Base-by-base conservation (phyloP, 805 yeast genomes). In the Wickerhamiella dianesei region DNA sequence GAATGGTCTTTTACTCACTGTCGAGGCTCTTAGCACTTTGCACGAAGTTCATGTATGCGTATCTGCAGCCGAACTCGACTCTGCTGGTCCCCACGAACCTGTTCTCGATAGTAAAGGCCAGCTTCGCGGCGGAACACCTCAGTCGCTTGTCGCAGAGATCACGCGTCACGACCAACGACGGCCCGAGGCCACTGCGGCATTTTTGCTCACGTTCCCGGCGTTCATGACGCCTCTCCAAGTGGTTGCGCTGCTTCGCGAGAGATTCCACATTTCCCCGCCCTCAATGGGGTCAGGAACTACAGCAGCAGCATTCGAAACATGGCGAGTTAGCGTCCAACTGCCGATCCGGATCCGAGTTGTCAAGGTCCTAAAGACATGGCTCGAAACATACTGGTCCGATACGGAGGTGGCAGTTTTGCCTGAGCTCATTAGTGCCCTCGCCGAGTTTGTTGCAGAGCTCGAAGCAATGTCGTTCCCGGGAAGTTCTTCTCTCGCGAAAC, bases 121-220 rank as follows among this genome's bases (percentile, higher is more conserved):
- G 45, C 72, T 87, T 35, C 82, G 80, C 60, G 96, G 96, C 44
- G 96, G 95, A 3, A 75, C 94, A 0, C 72, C 76, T 41, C 78
- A 74, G 40, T 94, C 94, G 0, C 66, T 89, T 40, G 72, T 89
- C 5, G 81, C 86, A 46, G 85, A 83, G 61, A 68, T 88, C 49
- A 84, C 95, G 0, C 82, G 79, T 58, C 94, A 86, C 58, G 76
- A 75, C 37, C 50, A 56, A 39, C 56, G 74, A 19, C 83, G 79
- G 56, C 73, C 79, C 2, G 68, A 72, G 20, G 87, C 79, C 64
- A 79, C 79, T 55, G 67, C 79, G 4, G 74, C 86, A 0, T 76
- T 88, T 66, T 65, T 87, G 49, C 66, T 77, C n/a, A 78, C 94
- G 0, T 84, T 86, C 63, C 69, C 81, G 35, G 77, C 88, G 32